phyloP scores from a whole-genome alignment of 2,329 filamentous ascomycete genomes.

The Exophiala spinifera region DNA sequence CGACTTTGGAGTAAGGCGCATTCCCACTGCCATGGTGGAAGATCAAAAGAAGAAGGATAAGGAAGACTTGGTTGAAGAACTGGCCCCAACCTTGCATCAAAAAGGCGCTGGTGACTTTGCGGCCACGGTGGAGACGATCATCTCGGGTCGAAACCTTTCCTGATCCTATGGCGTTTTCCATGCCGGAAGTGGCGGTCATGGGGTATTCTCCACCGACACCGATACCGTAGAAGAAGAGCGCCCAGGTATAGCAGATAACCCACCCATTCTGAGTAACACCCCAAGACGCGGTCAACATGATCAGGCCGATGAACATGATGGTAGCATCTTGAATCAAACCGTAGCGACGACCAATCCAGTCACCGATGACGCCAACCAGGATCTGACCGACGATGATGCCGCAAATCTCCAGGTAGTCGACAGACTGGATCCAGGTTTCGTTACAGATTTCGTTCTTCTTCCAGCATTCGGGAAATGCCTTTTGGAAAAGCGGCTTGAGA shows the following conservation, averaged over 20 bases:
- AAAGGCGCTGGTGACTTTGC: conserved; percentile 93
- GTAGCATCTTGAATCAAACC: conserved; percentile 91
- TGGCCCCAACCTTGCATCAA: conserved; percentile 99
- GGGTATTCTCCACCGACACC: conserved; percentile 64
- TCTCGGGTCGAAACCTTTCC: conserved; percentile 87
- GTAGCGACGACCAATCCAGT: conserved; percentile 83
- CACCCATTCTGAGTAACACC: conserved; percentile 82
- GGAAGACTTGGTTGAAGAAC: conserved; percentile 84
- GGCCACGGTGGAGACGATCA: conserved; percentile 90
- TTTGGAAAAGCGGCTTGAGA: conserved; percentile 74
- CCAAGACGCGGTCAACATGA: conserved; percentile 92
- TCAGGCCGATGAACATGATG: conserved; percentile 89
- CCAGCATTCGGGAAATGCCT: conserved; percentile 79
- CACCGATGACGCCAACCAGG: conserved; percentile 74
- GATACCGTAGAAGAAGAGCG: conserved; percentile 83
- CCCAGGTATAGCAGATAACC: conserved; percentile 96
- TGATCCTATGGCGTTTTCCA: conserved; percentile 83
- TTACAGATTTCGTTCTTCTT: conserved; percentile 63
- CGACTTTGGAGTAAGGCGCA: conserved; percentile 72
- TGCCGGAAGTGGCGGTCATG: conserved; percentile 92
- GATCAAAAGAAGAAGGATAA: conserved; percentile 82
- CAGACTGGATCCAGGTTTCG: conserved; percentile 74
- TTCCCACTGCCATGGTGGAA: conserved; percentile 77
- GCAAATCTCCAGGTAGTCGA: conserved; percentile 88
- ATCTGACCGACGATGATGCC: conserved; percentile 96